A percentile compares a stretch with the other conserved stretches of the same genome.
Conservation (phyloP, 1,284 basidiomycete species). For the Ceratobasidium theobromae region DNA sequence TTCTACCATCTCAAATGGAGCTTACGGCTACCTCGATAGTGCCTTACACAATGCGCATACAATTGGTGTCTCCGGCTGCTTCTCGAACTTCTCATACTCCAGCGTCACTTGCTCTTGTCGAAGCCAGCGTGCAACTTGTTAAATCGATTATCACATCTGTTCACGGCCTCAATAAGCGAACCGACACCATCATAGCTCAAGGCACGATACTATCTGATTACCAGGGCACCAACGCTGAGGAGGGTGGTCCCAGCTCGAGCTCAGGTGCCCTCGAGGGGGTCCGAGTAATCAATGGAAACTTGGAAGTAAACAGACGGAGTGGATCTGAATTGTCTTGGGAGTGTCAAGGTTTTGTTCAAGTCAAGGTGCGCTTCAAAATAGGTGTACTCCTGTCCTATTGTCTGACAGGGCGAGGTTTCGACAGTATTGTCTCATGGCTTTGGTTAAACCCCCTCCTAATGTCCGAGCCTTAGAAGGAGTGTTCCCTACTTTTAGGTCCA, state of each 20-base stretch:
- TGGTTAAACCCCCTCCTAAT: conserved; percentile 14
- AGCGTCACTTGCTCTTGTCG: conserved; percentile 22
- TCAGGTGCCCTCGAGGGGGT: conserved; percentile 7
- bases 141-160: conserved; percentile 16
- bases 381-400: not conserved
- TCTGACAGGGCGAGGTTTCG: not conserved
- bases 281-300: conserved; percentile 15
- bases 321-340: conserved; percentile 29
- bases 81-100: conserved; percentile 1
- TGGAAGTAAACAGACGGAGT: conserved; percentile 9
- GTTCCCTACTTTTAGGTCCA: conserved; percentile 10
- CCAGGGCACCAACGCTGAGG: conserved; percentile 3
- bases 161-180: conserved; percentile 22
- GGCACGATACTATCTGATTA: conserved; percentile 10
- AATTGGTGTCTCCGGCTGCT: conserved; percentile 2
- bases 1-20: conserved; percentile 4
- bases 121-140: conserved; percentile 11
- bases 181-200: conserved; percentile 5
- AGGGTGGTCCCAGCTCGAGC: conserved; percentile 13
- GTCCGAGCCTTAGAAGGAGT: conserved; percentile 19
- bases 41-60: conserved; percentile 30
- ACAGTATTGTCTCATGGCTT: conserved; percentile 17
- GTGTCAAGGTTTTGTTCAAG: conserved; percentile 17
- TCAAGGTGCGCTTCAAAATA: conserved; percentile 13
- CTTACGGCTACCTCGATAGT: conserved; percentile 7